Evolutionary conservation across 768 basidiomycete species (phyloP), one percentile per base, ranked within the genome.

Genomic region (Tylopilus sp.): DNA sequence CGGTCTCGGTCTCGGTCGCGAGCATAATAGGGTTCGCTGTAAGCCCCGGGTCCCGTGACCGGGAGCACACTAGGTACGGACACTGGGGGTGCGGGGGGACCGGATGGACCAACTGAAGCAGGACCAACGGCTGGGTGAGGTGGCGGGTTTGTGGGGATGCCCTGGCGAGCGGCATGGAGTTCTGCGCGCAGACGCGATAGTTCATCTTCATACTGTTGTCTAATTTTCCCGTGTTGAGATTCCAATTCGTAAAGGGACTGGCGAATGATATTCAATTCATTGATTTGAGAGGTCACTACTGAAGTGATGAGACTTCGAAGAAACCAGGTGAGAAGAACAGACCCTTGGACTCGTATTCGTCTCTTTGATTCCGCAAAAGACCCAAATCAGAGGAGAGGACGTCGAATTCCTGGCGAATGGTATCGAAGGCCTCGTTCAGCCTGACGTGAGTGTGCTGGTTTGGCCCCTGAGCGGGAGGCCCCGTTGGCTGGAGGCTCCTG

Each of bases 191-290:
- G 78, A 29, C 86, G 79, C 6, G 74, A 73, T 52, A 96, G 74
- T 59, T 97, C 94, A 3, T 89, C 86, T 64, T 97, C 94, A 63
- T 92, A 96, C 64, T 87, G 84, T 55, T 87, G 82, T 30, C 92
- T 81, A 48, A 92, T 84, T 76, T 94, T 92, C 56, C 78, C 80
- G 60, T 98, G 93, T 56, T 89, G 87, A 0, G 84, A 74, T 68
- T 99, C 96, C 50, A 99, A 85, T 59, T 98, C 93, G 65, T 94
- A 95, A 12, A 98, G 78, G 3, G 89, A 84, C 63, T 92, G 87
- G 31, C 93, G 83, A 63, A 99, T 93, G 65, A 87, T 84, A 60
- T 87, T 89, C 50, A 98, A 76, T 67, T 98, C 96, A 67, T 85
- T 88, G 56, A 98, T 85, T 71, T 98, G 96, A 25, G 78, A 77